phyloP scores from a whole-genome alignment of 176 grass and related monocot species.

The Rhynchospora tenuis region DNA sequence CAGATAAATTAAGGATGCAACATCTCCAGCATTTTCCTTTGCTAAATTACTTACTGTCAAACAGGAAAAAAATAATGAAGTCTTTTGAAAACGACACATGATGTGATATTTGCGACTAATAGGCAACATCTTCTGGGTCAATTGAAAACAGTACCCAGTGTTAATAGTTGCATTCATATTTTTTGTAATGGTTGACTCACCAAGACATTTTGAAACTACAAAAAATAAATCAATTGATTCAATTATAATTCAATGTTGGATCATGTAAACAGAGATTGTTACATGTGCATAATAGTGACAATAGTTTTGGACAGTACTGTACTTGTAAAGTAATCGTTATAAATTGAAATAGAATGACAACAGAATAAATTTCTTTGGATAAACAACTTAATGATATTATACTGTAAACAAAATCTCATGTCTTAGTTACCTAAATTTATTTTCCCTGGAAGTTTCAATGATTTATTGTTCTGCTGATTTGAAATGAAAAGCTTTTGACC shows the following conservation, averaged over 20 bases:
- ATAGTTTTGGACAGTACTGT: background rate
- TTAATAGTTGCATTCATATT: background rate
- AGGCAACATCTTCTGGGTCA: background rate
- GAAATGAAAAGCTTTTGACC: constrained; percentile 57
- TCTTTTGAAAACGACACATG: background rate
- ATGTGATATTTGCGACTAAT: background rate
- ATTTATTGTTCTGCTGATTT: constrained; percentile 46
- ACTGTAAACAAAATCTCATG: background rate
- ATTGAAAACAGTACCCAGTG: background rate
- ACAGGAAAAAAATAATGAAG: background rate
- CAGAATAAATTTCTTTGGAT: background rate
- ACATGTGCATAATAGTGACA: background rate
- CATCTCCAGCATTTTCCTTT: constrained; percentile 50
- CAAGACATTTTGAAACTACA: background rate
- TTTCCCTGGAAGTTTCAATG: constrained; percentile 53
- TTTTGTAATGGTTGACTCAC: background rate
- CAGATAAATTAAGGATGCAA: constrained; percentile 87
- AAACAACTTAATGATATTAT: background rate
- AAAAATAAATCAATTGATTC: background rate
- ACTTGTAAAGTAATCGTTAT: background rate
- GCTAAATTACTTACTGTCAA: background rate
- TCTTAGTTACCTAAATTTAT: constrained; percentile 48
- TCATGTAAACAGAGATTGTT: background rate
- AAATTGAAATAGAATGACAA: background rate
- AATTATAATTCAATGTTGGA: background rate